These are phyloP conservation scores for Coprinopsis strossmayeri DNA, from an alignment of 768 basidiomycete species.

Conservation along the genomic window DNA sequence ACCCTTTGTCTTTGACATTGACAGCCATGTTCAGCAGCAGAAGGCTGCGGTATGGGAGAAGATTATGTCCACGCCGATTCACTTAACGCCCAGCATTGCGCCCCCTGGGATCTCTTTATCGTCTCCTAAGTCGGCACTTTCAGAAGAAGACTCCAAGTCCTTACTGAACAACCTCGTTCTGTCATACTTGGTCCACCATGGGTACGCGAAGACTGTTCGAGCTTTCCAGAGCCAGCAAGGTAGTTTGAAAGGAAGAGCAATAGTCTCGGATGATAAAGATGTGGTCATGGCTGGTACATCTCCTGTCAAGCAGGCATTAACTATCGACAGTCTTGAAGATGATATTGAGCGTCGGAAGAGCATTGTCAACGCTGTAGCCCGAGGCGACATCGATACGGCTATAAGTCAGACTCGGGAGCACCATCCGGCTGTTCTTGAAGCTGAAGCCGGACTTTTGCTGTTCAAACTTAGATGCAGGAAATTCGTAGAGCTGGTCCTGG, in stretches of 20 bases:
- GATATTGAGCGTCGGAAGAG: constrained; percentile 65
- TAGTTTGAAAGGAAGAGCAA: constrained; percentile 7
- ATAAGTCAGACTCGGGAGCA: constrained; percentile 47
- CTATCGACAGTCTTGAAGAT: constrained; percentile 25
- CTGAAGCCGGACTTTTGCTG: constrained; percentile 63
- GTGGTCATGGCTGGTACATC: constrained; percentile 37
- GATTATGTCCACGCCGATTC: constrained; percentile 52
- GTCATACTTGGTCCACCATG: constrained; percentile 79
- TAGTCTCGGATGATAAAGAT: constrained; percentile 26
- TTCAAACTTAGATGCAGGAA: constrained; percentile 82
- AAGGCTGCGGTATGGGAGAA: constrained; percentile 60
- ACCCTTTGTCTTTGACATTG: constrained; percentile 87
- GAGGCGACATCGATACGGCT: constrained; percentile 68
- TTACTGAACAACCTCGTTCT: constrained; percentile 70
- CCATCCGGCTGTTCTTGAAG: constrained; percentile 59
- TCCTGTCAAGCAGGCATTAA: constrained; percentile 12
- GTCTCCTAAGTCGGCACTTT: constrained; percentile 21
- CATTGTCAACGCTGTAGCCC: constrained; percentile 61
- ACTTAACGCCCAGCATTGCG: constrained; percentile 10
- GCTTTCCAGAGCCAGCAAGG: constrained; percentile 50
- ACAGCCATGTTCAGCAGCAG: constrained; percentile 71
- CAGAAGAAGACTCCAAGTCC: constrained; percentile 47
- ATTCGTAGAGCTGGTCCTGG: constrained; percentile 77
- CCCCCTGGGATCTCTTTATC: constrained; percentile 2
- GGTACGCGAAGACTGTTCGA: constrained; percentile 66